Conservation (phyloP, 2,329 filamentous ascomycete species). For the Fusarium nurragi region DNA sequence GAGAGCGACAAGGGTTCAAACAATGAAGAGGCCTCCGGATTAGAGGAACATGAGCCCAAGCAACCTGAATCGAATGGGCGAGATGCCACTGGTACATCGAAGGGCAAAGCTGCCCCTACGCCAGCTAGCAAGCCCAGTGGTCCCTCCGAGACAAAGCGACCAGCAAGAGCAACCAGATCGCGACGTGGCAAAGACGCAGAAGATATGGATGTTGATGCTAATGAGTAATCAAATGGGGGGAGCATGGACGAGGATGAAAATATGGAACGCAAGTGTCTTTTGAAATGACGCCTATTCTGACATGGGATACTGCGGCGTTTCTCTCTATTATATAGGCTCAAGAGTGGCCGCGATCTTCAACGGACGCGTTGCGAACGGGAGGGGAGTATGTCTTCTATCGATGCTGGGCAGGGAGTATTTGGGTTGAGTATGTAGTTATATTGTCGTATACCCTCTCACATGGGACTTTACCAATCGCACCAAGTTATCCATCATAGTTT, state of each 20-base stretch:
- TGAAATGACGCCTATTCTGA: constrained; percentile 22
- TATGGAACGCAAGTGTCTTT: constrained; percentile 15
- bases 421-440: constrained; percentile 35
- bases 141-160: constrained; percentile 32
- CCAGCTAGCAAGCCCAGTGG: constrained; percentile 42
- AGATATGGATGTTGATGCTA: constrained; percentile 51
- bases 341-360: constrained; percentile 14
- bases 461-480: constrained; percentile 12
- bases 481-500: neutral
- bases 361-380: constrained; percentile 11
- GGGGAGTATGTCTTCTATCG: constrained; percentile 24
- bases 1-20: constrained; percentile 24
- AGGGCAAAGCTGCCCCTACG: constrained; percentile 38
- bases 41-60: constrained; percentile 33
- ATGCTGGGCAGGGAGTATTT: constrained; percentile 38
- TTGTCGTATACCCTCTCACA: constrained; percentile 41
- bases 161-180: constrained; percentile 41
- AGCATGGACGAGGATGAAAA: constrained; percentile 12
- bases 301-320: constrained; percentile 21
- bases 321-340: constrained; percentile 32
- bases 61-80: constrained; percentile 42
- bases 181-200: constrained; percentile 45
- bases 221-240: constrained; percentile 36
- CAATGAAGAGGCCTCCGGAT: constrained; percentile 26
- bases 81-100: constrained; percentile 32